Conservation (phyloP, 306 rosid species). For the Aeschynomene evenia region DNA sequence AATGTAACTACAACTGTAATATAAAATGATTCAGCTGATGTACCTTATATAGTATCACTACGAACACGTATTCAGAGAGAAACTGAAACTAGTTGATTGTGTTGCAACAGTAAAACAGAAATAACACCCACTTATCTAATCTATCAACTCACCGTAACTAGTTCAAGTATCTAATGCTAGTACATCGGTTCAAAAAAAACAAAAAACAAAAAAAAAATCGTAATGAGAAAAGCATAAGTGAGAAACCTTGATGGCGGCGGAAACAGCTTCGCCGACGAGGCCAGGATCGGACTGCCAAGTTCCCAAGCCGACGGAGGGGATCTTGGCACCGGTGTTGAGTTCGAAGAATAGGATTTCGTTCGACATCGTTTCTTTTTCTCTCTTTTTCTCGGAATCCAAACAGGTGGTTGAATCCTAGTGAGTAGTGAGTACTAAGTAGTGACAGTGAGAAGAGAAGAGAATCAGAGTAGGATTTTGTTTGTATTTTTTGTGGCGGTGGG, state of each 20-base stretch:
- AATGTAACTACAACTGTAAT: not conserved
- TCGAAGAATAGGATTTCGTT: slow-evolving; percentile 44
- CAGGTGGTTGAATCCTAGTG: not conserved
- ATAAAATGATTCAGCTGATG: not conserved
- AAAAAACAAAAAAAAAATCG: not conserved
- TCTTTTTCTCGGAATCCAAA: not conserved
- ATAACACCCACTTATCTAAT: not conserved
- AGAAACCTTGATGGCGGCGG: slow-evolving; percentile 61
- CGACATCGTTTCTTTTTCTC: slow-evolving; percentile 13
- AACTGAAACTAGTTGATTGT: slow-evolving; percentile 5
- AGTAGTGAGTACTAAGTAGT: too few species aligned
- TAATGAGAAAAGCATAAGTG: not conserved
- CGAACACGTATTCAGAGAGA: not conserved
- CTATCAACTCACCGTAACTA: not conserved
- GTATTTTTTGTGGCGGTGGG: too few species aligned
- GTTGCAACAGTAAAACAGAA: not conserved
- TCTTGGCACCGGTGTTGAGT: slow-evolving; percentile 77
- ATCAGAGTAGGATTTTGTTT: too few species aligned
- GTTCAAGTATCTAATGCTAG: not conserved
- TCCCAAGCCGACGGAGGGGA: slow-evolving; percentile 77
- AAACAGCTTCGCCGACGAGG: slow-evolving; percentile 63
- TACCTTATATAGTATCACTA: not conserved
- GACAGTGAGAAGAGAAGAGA: too few species aligned
- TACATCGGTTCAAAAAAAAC: not conserved
- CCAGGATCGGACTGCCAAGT: slow-evolving; percentile 84